Evolutionary conservation across 768 basidiomycete genomes (phyloP).

Genomic region (Aureoboletus auriporus): DNA sequence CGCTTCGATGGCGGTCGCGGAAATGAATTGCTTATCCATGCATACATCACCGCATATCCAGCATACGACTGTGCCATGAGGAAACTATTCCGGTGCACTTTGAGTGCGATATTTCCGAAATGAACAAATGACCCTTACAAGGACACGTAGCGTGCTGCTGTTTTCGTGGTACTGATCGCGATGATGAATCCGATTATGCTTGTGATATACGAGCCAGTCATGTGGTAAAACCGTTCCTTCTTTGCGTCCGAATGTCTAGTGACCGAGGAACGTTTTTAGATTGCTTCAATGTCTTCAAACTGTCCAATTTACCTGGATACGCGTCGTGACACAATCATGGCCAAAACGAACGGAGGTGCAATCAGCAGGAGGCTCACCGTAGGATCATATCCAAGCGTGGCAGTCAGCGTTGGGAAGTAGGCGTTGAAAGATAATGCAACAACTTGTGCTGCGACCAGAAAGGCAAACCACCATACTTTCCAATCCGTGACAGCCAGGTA

Average conservation of each 20-base stretch:
- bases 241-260: conserved; percentile 63
- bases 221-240: conserved; percentile 73
- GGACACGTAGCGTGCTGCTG: conserved; percentile 59
- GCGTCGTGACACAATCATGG: conserved; percentile 52
- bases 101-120: conserved; percentile 5
- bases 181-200: conserved; percentile 70
- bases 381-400: neutral
- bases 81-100: conserved; percentile 43
- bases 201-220: conserved; percentile 45
- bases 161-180: conserved; percentile 61
- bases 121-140: conserved; percentile 38
- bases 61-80: conserved; percentile 73
- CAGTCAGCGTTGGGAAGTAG: conserved; percentile 76
- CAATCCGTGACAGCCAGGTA: conserved; percentile 63
- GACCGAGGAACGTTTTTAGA: conserved; percentile 2
- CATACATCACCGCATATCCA: conserved; percentile 61
- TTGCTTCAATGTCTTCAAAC: neutral
- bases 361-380: too few relatives aligned
- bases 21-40: conserved; percentile 57
- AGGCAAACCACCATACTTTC: conserved; percentile 81
- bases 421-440: conserved; percentile 72
- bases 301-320: conserved; percentile 40
- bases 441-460: conserved; percentile 53
- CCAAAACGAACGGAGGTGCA: conserved; percentile 63
- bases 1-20: conserved; percentile 81